Percentiles rank a stretch among this genome's conserved stretches.
Evolutionary conservation across 306 rosid genomes (phyloP).

Genomic region (Alnus rubra): DNA sequence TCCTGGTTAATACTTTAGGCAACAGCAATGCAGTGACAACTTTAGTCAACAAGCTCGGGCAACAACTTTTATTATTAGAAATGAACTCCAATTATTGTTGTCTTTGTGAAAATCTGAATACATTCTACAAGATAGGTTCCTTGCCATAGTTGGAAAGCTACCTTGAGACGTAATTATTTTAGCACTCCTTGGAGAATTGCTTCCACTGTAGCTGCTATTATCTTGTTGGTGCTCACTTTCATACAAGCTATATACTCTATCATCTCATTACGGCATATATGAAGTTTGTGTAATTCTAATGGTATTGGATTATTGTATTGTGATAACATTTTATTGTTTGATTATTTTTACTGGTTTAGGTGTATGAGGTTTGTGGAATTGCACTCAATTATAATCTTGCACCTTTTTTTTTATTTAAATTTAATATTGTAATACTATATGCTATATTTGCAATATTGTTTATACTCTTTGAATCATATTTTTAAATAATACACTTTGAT

Average conservation of each 20-base stretch:
- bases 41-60: not conserved
- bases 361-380: too few relatives aligned
- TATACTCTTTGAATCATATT: too few relatives aligned
- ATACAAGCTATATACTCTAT: not conserved
- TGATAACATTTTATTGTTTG: too few relatives aligned
- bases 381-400: too few relatives aligned
- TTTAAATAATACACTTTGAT: too few relatives aligned
- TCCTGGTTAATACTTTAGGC: not conserved
- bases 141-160: not conserved
- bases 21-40: not conserved
- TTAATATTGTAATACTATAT: too few relatives aligned
- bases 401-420: too few relatives aligned
- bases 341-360: too few relatives aligned
- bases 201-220: not conserved
- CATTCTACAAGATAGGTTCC: not conserved
- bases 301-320: not conserved
- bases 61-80: not conserved
- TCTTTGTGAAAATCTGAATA: not conserved
- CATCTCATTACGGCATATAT: not conserved
- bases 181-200: not conserved
- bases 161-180: not conserved
- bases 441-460: too few relatives aligned
- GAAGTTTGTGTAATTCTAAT: not conserved
- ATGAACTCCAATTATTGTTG: not conserved
- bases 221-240: not conserved